Percentiles rank a stretch among this genome's conserved stretches.
Evolutionary conservation across 2,329 filamentous ascomycete genomes (phyloP).

Genomic region (Curvularia sp.): DNA sequence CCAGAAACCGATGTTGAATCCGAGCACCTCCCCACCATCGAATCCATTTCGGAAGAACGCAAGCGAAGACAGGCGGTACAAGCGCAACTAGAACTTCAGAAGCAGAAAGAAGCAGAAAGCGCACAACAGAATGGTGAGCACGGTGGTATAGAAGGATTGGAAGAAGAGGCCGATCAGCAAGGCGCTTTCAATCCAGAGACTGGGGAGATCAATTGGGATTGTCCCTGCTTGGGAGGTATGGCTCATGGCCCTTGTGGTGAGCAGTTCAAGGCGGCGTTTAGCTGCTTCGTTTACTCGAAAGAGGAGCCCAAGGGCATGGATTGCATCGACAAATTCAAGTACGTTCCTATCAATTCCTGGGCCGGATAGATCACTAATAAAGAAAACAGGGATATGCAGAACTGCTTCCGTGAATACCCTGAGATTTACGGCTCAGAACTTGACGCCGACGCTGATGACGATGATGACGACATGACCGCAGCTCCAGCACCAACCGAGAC

Average conservation of each 20-base stretch:
- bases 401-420: conserved; percentile 91
- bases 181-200: conserved; percentile 98
- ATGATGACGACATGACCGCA: conserved; percentile 55
- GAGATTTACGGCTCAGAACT: conserved; percentile 92
- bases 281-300: conserved; percentile 95
- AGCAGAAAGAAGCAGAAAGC: conserved; percentile 28
- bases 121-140: conserved; percentile 25
- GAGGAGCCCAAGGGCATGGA: conserved; percentile 98
- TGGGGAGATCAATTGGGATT: conserved; percentile 99
- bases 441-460: conserved; percentile 77
- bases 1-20: conserved; percentile 52
- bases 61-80: conserved; percentile 44
- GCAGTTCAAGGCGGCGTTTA: conserved; percentile 94
- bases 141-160: conserved; percentile 64
- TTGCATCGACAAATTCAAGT: conserved; percentile 98
- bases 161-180: conserved; percentile 84
- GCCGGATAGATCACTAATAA: conserved; percentile 11
- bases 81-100: conserved; percentile 41
- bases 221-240: conserved; percentile 96
- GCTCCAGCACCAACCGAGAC: conserved; percentile 20
- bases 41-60: conserved; percentile 54
- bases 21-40: conserved; percentile 55
- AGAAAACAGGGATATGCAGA: conserved; percentile 83
- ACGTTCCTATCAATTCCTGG: conserved; percentile 49
- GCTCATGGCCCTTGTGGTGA: conserved; percentile 94